Conservation (phyloP, 2,329 filamentous ascomycete genomes). For the Apiospora malaysiana region DNA sequence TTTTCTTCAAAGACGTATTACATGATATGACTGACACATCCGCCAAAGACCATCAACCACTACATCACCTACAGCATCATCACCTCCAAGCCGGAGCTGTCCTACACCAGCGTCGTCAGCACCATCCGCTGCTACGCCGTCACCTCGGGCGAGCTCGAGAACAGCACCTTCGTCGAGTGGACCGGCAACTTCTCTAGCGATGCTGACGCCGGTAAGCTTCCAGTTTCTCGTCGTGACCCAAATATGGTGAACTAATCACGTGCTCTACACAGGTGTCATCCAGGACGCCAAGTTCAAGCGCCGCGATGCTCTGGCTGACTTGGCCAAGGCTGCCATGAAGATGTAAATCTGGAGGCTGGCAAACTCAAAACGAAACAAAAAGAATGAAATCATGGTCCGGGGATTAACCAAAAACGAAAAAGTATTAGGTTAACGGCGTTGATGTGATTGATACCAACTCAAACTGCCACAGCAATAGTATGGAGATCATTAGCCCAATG, state of each 20-base stretch:
- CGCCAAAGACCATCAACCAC: conserved; percentile 65
- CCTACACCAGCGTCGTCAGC: conserved; percentile 70
- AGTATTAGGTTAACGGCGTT: background rate
- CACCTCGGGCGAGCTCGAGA: conserved; percentile 69
- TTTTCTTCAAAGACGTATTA: background rate
- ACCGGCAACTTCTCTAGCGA: conserved; percentile 73
- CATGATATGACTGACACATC: background rate
- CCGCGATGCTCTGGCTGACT: conserved; percentile 71
- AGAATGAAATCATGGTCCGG: background rate
- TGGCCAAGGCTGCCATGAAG: conserved; percentile 58
- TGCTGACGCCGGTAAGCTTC: conserved; percentile 62
- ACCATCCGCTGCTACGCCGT: conserved; percentile 70
- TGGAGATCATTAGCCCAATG: conserved; percentile 9
- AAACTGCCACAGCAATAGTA: conserved; percentile 2
- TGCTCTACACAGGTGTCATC: conserved; percentile 61
- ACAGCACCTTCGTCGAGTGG: conserved; percentile 73
- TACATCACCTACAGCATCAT: conserved; percentile 79
- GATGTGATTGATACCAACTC: conserved; percentile 14
- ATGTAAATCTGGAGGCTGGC: conserved; percentile 27
- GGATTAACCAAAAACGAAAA: background rate
- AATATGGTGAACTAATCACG: conserved; percentile 27
- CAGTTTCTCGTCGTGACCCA: background rate
- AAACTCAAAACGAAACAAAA: background rate
- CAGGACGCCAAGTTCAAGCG: conserved; percentile 80
- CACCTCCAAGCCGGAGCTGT: conserved; percentile 66